Base-by-base conservation (phyloP, 2,329 filamentous ascomycete species). In the Trichoderma gracile region DNA sequence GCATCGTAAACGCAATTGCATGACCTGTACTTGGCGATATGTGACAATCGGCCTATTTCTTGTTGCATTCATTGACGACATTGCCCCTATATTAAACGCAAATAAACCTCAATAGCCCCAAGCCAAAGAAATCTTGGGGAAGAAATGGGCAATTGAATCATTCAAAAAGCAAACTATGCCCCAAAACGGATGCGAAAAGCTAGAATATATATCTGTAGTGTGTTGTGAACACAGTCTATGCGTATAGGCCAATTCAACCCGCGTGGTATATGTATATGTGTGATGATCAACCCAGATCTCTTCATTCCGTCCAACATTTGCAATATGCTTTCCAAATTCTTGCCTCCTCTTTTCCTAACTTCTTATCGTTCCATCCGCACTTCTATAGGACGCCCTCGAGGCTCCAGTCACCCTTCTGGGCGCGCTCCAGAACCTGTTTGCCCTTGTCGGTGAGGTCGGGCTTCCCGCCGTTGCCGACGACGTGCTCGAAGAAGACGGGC, bases 401-500 rank as follows among this genome's bases (percentile, higher is more conserved):
- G 61, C 75, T 77, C 84, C 84, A 86, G 23, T 85, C 80, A 42
- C 76, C 79, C 71, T 80, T 79, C 69, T 86, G 84, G 10, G 83
- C 82, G 46, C 80, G 77, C 66, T 82, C 79, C 3, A 86, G 77
- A 7, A 85, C 78, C 70, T 78, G 73, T 5, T 73, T 78, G 21
- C 84, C 84, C 75, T 82, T 84, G 3, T 82, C 81, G 5, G 82
- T 84, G 67, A 86, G 78, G 46, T 83, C 80, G 1, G 84, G 84
- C 73, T 82, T 82, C 63, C 84, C 84, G 55, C 80, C 81, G 66
- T 84, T 85, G 69, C 83, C 83, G 10, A 80, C 81, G 61, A 79
- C 77, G 71, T 85, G 82, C 70, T 80, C 87, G 78, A 99, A 99
- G 79, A 96, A 99, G 49, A 92, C 83, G n/a, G 95, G 95, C 69